Percentiles rank a stretch among this genome's conserved stretches.
Conservation (phyloP, 345 rosid species). For the Salix dunnii region DNA sequence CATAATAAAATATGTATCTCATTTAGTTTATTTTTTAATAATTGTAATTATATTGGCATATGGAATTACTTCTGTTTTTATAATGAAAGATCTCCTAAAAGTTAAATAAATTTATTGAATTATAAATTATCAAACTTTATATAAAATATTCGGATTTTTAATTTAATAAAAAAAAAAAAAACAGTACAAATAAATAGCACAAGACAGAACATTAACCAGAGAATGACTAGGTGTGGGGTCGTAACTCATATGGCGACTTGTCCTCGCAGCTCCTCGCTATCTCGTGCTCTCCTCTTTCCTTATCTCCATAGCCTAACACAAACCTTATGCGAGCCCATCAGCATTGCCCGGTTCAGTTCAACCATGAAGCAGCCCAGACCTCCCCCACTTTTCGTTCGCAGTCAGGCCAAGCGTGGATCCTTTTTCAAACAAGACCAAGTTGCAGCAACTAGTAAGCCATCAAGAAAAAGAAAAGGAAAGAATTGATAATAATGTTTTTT, state of each 20-base stretch:
- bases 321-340: not conserved
- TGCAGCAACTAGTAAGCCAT: conserved; percentile 9
- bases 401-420: conserved; percentile 25
- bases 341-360: not conserved
- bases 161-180: too few species aligned
- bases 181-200: too few species aligned
- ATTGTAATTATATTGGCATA: too few species aligned
- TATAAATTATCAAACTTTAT: too few species aligned
- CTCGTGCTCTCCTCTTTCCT: conserved; percentile 9
- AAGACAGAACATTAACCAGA: too few species aligned
- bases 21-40: too few species aligned
- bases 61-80: too few species aligned
- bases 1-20: too few species aligned
- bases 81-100: too few species aligned
- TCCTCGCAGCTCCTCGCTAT: not conserved
- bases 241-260: not conserved
- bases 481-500: not conserved
- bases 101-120: too few species aligned
- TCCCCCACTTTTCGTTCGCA: not conserved
- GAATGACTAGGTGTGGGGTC: too few species aligned
- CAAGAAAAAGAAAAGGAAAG: not conserved
- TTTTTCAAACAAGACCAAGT: conserved; percentile 11
- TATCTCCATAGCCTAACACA: not conserved
- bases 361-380: not conserved
- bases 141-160: too few species aligned